A percentile compares a stretch with the other conserved stretches of the same genome.
Evolutionary conservation across 192 early-diverging fungal genomes (phyloP).

Genomic region (Spinellus fusiger): DNA sequence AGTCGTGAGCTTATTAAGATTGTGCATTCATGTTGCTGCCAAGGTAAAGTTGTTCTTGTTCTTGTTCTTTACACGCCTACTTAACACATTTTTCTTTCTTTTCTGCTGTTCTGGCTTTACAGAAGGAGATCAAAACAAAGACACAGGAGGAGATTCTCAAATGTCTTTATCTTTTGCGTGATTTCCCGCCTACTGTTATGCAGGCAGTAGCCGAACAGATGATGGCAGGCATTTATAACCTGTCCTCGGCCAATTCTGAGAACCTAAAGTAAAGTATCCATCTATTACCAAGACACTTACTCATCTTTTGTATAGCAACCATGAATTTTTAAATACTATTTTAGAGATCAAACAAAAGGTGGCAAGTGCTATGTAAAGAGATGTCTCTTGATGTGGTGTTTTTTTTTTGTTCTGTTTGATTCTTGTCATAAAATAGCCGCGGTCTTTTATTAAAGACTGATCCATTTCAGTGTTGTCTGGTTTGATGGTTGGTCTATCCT

Average conservation of each 20-base stretch:
- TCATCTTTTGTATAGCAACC: constrained; percentile 13
- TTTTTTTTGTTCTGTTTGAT: too few species aligned
- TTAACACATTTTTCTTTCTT: constrained; percentile 5
- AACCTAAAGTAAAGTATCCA: constrained; percentile 16
- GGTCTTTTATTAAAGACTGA: too few species aligned
- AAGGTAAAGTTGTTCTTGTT: constrained; percentile 38
- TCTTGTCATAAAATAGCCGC: too few species aligned
- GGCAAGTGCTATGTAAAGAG: constrained; percentile 11
- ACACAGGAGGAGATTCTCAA: constrained; percentile 45
- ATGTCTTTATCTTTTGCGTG: constrained; percentile 45
- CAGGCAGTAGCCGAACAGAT: constrained; percentile 68
- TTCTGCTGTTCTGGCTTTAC: neutral
- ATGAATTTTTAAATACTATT: constrained; percentile 26
- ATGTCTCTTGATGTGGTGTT: too few species aligned
- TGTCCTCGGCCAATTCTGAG: constrained; percentile 35
- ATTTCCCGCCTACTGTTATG: constrained; percentile 53
- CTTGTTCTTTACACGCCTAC: neutral
- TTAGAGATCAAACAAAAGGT: constrained; percentile 31
- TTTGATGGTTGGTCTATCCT: too few species aligned
- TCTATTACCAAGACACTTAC: neutral
- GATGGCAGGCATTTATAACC: constrained; percentile 66
- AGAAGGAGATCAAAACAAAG: constrained; percentile 30
- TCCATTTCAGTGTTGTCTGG: too few species aligned
- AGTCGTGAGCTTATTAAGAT: constrained; percentile 65
- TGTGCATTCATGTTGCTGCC: constrained; percentile 65